Base-by-base conservation (phyloP, 805 yeast genomes). In the Metschnikowia lochheadii region DNA sequence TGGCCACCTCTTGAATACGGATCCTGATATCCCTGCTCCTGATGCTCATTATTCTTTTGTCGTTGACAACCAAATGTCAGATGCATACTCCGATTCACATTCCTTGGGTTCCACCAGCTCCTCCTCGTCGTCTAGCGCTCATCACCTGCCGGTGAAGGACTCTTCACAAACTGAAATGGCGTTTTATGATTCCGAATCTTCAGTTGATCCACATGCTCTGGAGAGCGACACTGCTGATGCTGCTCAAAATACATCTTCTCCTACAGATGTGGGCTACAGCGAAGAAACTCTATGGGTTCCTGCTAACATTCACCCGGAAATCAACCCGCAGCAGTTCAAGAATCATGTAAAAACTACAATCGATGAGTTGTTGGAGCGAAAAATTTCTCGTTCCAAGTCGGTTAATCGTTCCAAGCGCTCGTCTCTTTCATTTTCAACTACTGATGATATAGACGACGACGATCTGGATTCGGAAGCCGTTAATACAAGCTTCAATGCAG, bases 271-370 rank as follows among this genome's bases (percentile, higher is more conserved):
- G 5, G 41, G 39, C 11, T 46, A 21, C 33, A 38, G 43, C 8
- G 56, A 50, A 3, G 78, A 78, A 44, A 68, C 87, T 32, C 71
- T 92, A 48, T 92, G 99, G 99, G 97, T 94, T 1, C 98, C 98
- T 0, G 99, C 98, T 1, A 83, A 82, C 55, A 76, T 89, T 36
- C 99, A 94, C 65, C 98, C 98, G 1, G 92, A 87, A 60, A 79
- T 92, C n/a, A 91, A 95, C 23, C 98, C 98, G 2, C 95, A 88
- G 60, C 89, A 87, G 59, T 86, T 83, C 69, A 73, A 83, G 56
- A 79, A 77, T 56, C 86, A 85, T 62, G 83, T 87, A 41, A 84
- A 84, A 51, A 65, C 70, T 26, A 76, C 81, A n/a, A 82, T 80
- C 3, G 77, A 76, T 52, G 82, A 79, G 54, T 64, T 79, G 33